Percentiles rank a stretch among this genome's conserved stretches.
Conservation (phyloP, 2,329 filamentous ascomycete species). For the Chrysoporthe deuterocubensis region DNA sequence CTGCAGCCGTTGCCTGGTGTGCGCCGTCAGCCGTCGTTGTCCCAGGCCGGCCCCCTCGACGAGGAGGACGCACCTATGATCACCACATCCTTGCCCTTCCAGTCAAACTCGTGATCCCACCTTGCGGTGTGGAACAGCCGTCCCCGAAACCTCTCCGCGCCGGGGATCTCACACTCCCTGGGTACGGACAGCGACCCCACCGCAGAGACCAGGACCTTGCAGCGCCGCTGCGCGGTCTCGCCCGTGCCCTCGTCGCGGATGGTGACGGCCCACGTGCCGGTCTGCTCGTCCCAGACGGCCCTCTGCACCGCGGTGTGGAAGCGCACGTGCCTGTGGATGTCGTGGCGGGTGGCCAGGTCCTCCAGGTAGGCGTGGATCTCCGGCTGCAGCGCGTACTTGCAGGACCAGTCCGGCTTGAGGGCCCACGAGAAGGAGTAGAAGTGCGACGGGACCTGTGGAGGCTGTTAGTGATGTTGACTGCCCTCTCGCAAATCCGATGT, state of each 20-base stretch:
- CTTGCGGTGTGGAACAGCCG: constrained; percentile 40
- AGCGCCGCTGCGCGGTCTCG: not conserved
- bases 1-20: constrained; percentile 38
- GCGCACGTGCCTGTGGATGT: constrained; percentile 41
- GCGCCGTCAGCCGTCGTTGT: not conserved
- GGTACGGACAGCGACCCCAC: constrained; percentile 7
- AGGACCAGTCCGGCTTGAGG: constrained; percentile 32
- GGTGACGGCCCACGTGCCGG: constrained; percentile 37
- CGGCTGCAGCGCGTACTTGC: constrained; percentile 32
- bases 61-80: constrained; percentile 36
- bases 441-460: constrained; percentile 24
- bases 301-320: constrained; percentile 42
- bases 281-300: constrained; percentile 42
- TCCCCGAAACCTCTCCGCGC: constrained; percentile 39
- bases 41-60: too few relatives aligned
- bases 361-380: constrained; percentile 37
- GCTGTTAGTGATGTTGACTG: not conserved
- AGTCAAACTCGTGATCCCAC: constrained; percentile 38
- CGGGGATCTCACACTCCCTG: constrained; percentile 33
- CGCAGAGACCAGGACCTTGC: constrained; percentile 6
- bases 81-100: constrained; percentile 38
- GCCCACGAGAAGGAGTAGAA: constrained; percentile 29
- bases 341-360: constrained; percentile 32
- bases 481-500: not conserved
- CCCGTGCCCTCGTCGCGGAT: not conserved